Evolutionary conservation across 257 asterid species (phyloP).

Genomic region (Linaria vulgaris): DNA sequence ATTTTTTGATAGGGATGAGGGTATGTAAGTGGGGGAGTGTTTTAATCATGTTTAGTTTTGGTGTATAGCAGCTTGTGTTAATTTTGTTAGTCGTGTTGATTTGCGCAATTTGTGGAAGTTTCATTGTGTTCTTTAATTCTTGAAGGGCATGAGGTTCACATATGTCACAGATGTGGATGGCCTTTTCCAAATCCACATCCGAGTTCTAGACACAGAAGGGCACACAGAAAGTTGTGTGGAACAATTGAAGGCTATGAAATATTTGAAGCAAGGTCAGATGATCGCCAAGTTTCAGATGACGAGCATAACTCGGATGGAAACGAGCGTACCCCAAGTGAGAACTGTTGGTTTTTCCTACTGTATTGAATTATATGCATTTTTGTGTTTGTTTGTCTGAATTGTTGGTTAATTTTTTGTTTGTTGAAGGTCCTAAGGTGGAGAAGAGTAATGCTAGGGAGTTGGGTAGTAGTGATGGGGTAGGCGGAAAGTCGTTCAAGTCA

Average conservation of each 20-base stretch:
- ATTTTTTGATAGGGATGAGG: too few relatives aligned
- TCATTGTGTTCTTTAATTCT: slow-evolving; percentile 27
- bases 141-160: slow-evolving; percentile 63
- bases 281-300: slow-evolving; percentile 45
- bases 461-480: slow-evolving; percentile 37
- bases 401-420: neutral
- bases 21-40: too few relatives aligned
- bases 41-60: neutral
- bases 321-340: slow-evolving; percentile 57
- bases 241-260: slow-evolving; percentile 65
- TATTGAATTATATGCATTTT: neutral
- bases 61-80: neutral
- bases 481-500: slow-evolving; percentile 46
- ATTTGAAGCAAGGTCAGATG: slow-evolving; percentile 35
- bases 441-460: slow-evolving; percentile 35
- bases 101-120: slow-evolving; percentile 4
- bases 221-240: slow-evolving; percentile 87
- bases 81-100: slow-evolving; percentile 14
- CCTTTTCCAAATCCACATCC: slow-evolving; percentile 93
- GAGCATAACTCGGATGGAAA: slow-evolving; percentile 62
- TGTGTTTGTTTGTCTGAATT: neutral
- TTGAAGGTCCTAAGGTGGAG: slow-evolving; percentile 53
- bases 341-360: slow-evolving; percentile 8
- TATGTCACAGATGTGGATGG: slow-evolving; percentile 93
- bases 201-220: slow-evolving; percentile 82